phyloP scores from a whole-genome alignment of 192 early-diverging fungal genomes.

The Coemansia brasiliensis region DNA sequence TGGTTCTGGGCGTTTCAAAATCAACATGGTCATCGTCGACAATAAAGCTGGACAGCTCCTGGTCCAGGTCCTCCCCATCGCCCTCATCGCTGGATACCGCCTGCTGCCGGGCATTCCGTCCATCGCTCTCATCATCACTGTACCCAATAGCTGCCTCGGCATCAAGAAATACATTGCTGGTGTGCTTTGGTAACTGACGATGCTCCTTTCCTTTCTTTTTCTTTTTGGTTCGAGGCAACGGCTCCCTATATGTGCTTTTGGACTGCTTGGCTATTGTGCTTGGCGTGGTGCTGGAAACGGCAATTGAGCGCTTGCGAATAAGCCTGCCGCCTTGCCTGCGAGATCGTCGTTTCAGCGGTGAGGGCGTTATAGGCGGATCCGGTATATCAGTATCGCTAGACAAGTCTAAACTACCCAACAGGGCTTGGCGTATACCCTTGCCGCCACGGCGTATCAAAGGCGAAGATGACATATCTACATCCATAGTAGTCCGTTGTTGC shows the following conservation, averaged over 20 bases:
- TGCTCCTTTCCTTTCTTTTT: constrained; percentile 8
- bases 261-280: background rate
- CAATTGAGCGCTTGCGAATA: constrained; percentile 7
- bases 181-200: constrained; percentile 12
- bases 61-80: constrained; percentile 40
- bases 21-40: constrained; percentile 45
- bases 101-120: background rate
- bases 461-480: constrained; percentile 20
- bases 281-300: background rate
- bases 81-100: constrained; percentile 28
- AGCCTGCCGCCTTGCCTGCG: constrained; percentile 13
- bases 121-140: constrained; percentile 24
- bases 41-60: constrained; percentile 51
- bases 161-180: constrained; percentile 36
- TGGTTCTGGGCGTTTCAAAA: constrained; percentile 21
- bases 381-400: background rate
- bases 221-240: background rate
- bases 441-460: constrained; percentile 4
- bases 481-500: background rate
- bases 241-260: background rate
- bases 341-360: background rate
- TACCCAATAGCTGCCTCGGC: constrained; percentile 40
- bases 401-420: background rate
- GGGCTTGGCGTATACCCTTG: too few species aligned
- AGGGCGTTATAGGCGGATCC: background rate